phyloP scores from a whole-genome alignment of 2,329 filamentous ascomycete species.

The Scortechinia acanthostroma region DNA sequence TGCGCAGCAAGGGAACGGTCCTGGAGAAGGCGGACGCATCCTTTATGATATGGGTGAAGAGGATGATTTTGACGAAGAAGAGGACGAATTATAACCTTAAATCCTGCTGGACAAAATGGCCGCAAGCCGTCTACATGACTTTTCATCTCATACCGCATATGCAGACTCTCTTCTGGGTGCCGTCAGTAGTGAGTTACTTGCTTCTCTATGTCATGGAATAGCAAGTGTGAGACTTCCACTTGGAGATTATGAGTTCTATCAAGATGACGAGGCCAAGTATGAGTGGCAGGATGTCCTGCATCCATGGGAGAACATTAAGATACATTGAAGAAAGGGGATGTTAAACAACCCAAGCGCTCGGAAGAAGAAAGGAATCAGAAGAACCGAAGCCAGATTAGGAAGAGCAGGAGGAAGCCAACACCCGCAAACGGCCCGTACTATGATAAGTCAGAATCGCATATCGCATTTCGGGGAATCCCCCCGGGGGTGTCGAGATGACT shows the following conservation, averaged over 20 bases:
- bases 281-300: neutral
- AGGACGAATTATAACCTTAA: constrained; percentile 72
- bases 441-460: constrained; percentile 5
- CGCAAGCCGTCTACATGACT: no score
- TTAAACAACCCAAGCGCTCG: neutral
- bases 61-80: constrained; percentile 94
- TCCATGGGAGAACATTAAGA: neutral
- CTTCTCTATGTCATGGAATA: no score
- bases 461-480: no score
- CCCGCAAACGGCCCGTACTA: constrained; percentile 58
- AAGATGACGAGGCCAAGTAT: neutral
- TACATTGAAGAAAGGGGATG: neutral
- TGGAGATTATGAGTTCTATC: neutral
- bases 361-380: constrained; percentile 28
- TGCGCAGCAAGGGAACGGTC: constrained; percentile 74
- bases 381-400: constrained; percentile 60
- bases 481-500: neutral
- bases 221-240: neutral
- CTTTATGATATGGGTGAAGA: constrained; percentile 94
- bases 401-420: constrained; percentile 47
- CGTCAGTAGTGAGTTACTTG: no score
- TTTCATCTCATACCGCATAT: no score
- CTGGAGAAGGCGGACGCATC: constrained; percentile 83
- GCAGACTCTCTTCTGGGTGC: no score
- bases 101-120: no score